Evolutionary conservation across 2,329 filamentous ascomycete genomes (phyloP), one percentile per base, ranked within the genome.

Genomic region (Clonostachys chloroleuca): DNA sequence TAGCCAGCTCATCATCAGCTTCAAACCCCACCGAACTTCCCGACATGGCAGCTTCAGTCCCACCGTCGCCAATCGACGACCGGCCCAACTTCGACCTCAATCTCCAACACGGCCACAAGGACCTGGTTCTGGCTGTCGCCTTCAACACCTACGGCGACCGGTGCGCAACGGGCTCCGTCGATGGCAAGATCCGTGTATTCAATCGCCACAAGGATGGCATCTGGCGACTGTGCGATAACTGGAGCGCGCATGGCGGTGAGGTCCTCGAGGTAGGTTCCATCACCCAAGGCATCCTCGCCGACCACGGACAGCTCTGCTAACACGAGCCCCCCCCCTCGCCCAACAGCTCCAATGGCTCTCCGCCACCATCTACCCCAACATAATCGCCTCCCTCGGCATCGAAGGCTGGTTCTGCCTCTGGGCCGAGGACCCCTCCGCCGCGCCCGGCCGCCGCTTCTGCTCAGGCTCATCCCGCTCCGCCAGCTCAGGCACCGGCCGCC

Each of bases 141-240:
- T 95, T 95, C 77, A 96, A 96, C 67, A 85, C 84, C 55, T 95
- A 95, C 65, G 92, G 92, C 56, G 92, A 90, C 58, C 88, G 92
- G 56, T 92, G 92, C 74, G 88, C 92, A 40, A 94, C 91, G 4
- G 91, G 90, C 34, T 94, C 90, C 16, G 89, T 92, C 16, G 92
- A 97, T 65, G 92, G 95, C 65, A 89, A 87, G 64, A 86, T 97
- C 59, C 90, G 92, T 62, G 87, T 96, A 52, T 96, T 92, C 78
- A 89, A 92, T 66, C 80, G 86, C 43, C 86, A 94, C 61, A 84
- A 84, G 54, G 86, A 90, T 56, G 83, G 83, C 40, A 74, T 81
- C 48, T 96, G 91, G 89, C 78, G 81, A 45, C 71, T 94, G 36
- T 87, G 84, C 61, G 92, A 97, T 69, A 90, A 83, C 48, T 96